Conservation (phyloP, 805 yeast species). For the Schizosaccharomyces pombe region ASM294v3 CU329670.1:1430501-1431000, state of each 20-base stretch:
- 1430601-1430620: not conserved
- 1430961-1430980: not conserved
- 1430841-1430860: slow-evolving; percentile 49
- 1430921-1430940: not conserved
- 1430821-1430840: slow-evolving; percentile 38
- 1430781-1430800: slow-evolving; percentile 63
- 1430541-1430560: slow-evolving; percentile 17
- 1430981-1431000: not conserved
- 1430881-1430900: slow-evolving; percentile 40
- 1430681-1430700: slow-evolving; percentile 87
- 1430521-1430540: slow-evolving; percentile 20
- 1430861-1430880: slow-evolving; percentile 40
- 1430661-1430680: slow-evolving; percentile 54
- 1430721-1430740: slow-evolving; percentile 59
- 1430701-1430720: slow-evolving; percentile 78
- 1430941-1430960: not conserved
- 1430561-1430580: not conserved
- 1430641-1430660: slow-evolving; percentile 53
- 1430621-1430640: slow-evolving; percentile 13
- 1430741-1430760: slow-evolving; percentile 70
- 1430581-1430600: slow-evolving; percentile 8
- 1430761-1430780: slow-evolving; percentile 83
- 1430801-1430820: slow-evolving; percentile 41
- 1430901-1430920: slow-evolving; percentile 8
- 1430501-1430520: slow-evolving; percentile 21